These are phyloP conservation scores for Panicum hallii DNA, from an alignment of 202 grass and related monocot genomes.

Conservation along the genomic window DNA sequence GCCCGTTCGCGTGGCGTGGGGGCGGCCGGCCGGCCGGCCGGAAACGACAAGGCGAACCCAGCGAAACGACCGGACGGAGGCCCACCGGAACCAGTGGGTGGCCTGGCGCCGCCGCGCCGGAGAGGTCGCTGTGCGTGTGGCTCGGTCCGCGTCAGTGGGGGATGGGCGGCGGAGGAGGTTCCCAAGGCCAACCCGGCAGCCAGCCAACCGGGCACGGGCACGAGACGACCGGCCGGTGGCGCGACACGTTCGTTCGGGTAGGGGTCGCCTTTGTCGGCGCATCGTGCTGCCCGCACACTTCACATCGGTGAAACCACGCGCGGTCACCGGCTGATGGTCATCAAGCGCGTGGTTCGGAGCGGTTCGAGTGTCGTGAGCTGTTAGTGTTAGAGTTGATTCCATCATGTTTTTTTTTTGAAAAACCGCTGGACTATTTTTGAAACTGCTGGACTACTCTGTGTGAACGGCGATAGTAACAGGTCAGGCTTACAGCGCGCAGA, in stretches of 20 bases:
- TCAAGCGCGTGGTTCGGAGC: neutral
- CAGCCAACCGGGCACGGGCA: neutral
- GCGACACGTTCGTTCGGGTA: neutral
- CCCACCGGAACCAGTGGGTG: slow-evolving; percentile 25
- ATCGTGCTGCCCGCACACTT: neutral
- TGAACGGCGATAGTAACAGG: neutral
- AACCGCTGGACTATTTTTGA: too few relatives aligned
- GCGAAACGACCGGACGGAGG: neutral
- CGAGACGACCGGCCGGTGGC: neutral
- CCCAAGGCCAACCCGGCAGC: neutral
- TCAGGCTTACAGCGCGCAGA: neutral
- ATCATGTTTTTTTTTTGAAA: neutral
- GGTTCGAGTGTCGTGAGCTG: neutral
- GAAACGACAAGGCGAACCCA: slow-evolving; percentile 1
- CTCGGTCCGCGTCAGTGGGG: neutral
- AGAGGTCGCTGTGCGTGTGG: too few relatives aligned
- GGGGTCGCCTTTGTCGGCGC: neutral
- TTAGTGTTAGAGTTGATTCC: neutral
- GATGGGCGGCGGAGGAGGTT: neutral
- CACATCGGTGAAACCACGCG: neutral
- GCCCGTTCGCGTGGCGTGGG: neutral
- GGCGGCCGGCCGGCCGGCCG: neutral
- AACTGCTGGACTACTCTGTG: neutral
- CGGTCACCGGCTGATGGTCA: neutral
- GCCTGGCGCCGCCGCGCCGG: neutral